Percentiles rank a stretch among this genome's conserved stretches.
phyloP scores from a whole-genome alignment of 495 filamentous ascomycete species.

The Parathielavia hyrcaniae region DNA sequence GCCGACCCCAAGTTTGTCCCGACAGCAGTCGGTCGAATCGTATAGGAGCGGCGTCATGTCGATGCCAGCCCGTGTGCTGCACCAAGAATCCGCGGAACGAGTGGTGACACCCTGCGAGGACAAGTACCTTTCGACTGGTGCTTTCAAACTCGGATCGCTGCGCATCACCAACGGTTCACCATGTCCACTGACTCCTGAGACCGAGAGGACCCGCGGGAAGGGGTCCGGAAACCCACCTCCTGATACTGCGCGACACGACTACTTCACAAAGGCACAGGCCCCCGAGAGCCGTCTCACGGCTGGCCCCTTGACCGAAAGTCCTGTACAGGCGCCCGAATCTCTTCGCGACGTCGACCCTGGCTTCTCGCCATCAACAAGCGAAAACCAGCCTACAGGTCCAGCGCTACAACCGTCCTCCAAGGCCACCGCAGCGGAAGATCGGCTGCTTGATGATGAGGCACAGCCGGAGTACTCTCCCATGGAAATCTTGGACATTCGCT shows the following conservation, averaged over 20 bases:
- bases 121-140: conserved; percentile 51
- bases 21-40: conserved; percentile 36
- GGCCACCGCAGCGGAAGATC: conserved; percentile 42
- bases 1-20: conserved; percentile 32
- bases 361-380: conserved; percentile 28
- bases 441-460: conserved; percentile 41
- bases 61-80: conserved; percentile 27
- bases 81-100: conserved; percentile 31
- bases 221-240: not conserved
- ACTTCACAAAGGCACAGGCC: conserved; percentile 16
- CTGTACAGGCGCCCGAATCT: conserved; percentile 23
- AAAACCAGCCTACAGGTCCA: conserved; percentile 24
- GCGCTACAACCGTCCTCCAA: conserved; percentile 43
- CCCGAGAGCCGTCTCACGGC: not conserved
- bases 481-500: conserved; percentile 39
- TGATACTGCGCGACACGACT: conserved; percentile 8
- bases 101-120: conserved; percentile 43
- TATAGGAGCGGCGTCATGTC: conserved; percentile 28
- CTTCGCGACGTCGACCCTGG: conserved; percentile 28
- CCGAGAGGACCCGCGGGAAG: conserved; percentile 23
- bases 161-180: conserved; percentile 54
- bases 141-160: conserved; percentile 53
- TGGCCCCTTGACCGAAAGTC: not conserved
- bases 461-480: conserved; percentile 31
- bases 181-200: conserved; percentile 39